Evolutionary conservation across 2,329 filamentous ascomycete species (phyloP).

Genomic region (Celoporthe dispersa): DNA sequence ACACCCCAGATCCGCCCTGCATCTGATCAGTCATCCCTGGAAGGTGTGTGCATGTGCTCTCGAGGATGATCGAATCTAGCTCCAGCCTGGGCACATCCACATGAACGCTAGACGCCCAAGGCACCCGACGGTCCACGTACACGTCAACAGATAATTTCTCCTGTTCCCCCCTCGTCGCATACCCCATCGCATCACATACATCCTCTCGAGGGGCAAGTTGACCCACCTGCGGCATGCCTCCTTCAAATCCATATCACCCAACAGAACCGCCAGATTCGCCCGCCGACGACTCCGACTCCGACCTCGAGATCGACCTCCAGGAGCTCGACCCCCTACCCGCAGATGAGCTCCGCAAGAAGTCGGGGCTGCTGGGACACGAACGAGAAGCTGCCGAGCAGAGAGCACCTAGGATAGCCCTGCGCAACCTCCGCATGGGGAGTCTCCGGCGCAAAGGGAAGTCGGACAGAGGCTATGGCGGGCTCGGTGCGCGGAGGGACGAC

Average conservation of each 20-base stretch:
- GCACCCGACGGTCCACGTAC: slow-evolving; percentile 20
- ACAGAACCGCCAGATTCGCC: slow-evolving; percentile 68
- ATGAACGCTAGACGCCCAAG: slow-evolving; percentile 27
- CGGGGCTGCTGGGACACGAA: slow-evolving; percentile 53
- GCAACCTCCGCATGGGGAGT: slow-evolving; percentile 70
- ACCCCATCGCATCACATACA: slow-evolving; percentile 20
- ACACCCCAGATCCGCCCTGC: slow-evolving; percentile 25
- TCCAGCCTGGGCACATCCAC: slow-evolving; percentile 29
- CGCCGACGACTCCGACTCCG: slow-evolving; percentile 74
- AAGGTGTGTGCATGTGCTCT: slow-evolving; percentile 18
- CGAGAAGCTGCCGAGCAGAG: slow-evolving; percentile 50
- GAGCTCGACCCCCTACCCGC: slow-evolving; percentile 70
- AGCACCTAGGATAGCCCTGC: slow-evolving; percentile 69
- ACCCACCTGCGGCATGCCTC: slow-evolving; percentile 57
- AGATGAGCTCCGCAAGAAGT: slow-evolving; percentile 36
- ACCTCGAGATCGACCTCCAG: slow-evolving; percentile 76
- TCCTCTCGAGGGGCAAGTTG: slow-evolving; percentile 23
- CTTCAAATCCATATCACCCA: slow-evolving; percentile 51
- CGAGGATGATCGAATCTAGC: slow-evolving; percentile 28
- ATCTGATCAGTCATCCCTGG: slow-evolving; percentile 19
- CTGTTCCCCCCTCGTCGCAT: slow-evolving; percentile 15
- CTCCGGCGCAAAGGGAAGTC: slow-evolving; percentile 61
- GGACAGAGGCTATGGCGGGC: slow-evolving; percentile 62
- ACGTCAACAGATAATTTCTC: slow-evolving; percentile 23
- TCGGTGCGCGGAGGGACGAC: slow-evolving; percentile 59